Base-by-base conservation (phyloP, 371 early-diverging fungal species). In the Paraphysoderma sedebokerense region DNA sequence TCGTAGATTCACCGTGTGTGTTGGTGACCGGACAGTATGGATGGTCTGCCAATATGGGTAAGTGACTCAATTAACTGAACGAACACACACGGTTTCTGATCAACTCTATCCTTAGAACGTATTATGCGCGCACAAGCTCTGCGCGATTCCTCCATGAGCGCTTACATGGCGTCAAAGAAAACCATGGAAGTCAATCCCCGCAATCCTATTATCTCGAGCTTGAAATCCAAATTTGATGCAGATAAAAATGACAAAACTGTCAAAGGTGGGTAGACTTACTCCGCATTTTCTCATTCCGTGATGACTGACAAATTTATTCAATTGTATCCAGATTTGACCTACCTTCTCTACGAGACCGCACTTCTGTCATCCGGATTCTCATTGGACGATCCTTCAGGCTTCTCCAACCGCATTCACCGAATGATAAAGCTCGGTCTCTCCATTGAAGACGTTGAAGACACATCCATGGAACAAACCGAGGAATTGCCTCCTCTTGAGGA, bases 61-160 rank as follows among this genome's bases (percentile, higher is more conserved):
- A n/a, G n/a, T n/a, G n/a, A n/a, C n/a, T n/a, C n/a, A n/a, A n/a
- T n/a, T n/a, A n/a, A n/a, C n/a, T n/a, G n/a, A n/a, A n/a, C n/a
- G n/a, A n/a, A n/a, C n/a, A n/a, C n/a, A n/a, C n/a, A n/a, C n/a
- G n/a, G n/a, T n/a, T n/a, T n/a, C n/a, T n/a, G n/a, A n/a, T n/a
- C n/a, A n/a, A n/a, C n/a, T n/a, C n/a, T n/a, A n/a, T n/a, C n/a
- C n/a, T n/a, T n/a, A n/a, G 98, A 98, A 72, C 86, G 92, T 71
- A 96, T 99, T 81, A 97, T 98, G 92, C 92, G 87, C 77, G 89
- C 96, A 38, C 98, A 99, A 74, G 93, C 98, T 35, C 81, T 92
- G 56, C 87, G 93, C 63, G 95, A 98, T 69, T 76, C 79, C 39
- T 79, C 83, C 58, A 92, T 93, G 93, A 81, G 87, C 38, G 68